Conservation (phyloP, 2,329 filamentous ascomycete genomes). For the Penicillium sp. region DNA sequence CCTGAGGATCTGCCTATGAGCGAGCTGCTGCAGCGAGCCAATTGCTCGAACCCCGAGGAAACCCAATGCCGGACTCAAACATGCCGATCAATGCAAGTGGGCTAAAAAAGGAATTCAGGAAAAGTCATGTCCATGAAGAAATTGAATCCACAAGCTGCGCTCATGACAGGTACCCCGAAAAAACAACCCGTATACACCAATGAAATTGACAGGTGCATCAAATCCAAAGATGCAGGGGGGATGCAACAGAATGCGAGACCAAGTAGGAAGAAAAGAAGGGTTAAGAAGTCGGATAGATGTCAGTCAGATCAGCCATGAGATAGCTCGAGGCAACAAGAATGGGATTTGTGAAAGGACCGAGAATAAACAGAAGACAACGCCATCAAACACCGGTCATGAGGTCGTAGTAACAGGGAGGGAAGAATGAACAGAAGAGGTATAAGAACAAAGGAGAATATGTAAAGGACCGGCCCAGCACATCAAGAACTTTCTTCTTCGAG, state of each 20-base stretch:
- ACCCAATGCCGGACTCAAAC: constrained; percentile 11
- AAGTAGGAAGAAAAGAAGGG: constrained; percentile 10
- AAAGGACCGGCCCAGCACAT: constrained; percentile 24
- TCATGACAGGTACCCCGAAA: constrained; percentile 14
- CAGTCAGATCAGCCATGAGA: constrained; percentile 17
- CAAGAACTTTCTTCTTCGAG: constrained; percentile 45
- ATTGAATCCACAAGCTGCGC: constrained; percentile 20
- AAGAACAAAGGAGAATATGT: constrained; percentile 29
- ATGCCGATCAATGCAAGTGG: constrained; percentile 11
- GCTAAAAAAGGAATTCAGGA: constrained; percentile 3
- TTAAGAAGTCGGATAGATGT: constrained; percentile 16
- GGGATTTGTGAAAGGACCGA: not conserved
- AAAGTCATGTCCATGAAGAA: constrained; percentile 23
- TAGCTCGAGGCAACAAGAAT: constrained; percentile 1
- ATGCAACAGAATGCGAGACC: not conserved
- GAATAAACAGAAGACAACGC: constrained; percentile 10
- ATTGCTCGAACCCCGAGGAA: constrained; percentile 8
- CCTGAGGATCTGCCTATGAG: no score
- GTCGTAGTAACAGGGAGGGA: constrained; percentile 27
- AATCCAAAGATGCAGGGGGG: not conserved
- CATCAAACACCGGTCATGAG: constrained; percentile 32
- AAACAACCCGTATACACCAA: not conserved
- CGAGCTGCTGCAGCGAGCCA: not conserved
- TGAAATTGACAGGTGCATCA: constrained; percentile 5
- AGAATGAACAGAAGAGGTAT: constrained; percentile 8